A percentile compares a stretch with the other conserved stretches of the same genome.
These are phyloP conservation scores for Skeletonema grethae DNA, from an alignment of 108 stramenopile species.

Conservation along the genomic window DNA sequence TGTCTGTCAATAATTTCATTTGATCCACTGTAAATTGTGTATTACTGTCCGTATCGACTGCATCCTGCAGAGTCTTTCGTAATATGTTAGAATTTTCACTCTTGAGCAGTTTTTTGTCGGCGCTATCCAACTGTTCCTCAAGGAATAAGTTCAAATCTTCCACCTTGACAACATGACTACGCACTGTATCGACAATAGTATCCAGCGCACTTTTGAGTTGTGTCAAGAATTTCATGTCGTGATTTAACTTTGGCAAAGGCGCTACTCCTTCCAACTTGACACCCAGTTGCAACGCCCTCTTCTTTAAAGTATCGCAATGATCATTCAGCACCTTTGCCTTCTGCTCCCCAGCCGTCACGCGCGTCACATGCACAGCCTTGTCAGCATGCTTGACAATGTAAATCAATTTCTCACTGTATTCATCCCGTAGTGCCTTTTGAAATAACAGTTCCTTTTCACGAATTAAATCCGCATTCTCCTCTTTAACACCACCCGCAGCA, in stretches of 20 bases:
- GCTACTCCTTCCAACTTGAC: slow-evolving; percentile 23
- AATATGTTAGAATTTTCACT: slow-evolving; percentile 8
- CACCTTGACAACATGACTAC: slow-evolving; percentile 70
- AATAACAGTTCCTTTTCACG: slow-evolving; percentile 43
- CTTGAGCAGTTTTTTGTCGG: slow-evolving; percentile 49
- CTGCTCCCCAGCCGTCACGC: slow-evolving; percentile 44
- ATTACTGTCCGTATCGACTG: slow-evolving; percentile 34
- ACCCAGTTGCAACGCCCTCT: slow-evolving; percentile 64
- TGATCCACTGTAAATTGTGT: slow-evolving; percentile 46
- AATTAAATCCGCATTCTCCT: slow-evolving; percentile 18
- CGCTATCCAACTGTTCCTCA: slow-evolving; percentile 52
- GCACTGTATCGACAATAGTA: slow-evolving; percentile 63
- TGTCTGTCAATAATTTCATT: slow-evolving; percentile 33
- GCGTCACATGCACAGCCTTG: slow-evolving; percentile 53
- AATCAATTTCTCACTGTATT: slow-evolving; percentile 56
- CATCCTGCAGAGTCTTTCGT: slow-evolving; percentile 12
- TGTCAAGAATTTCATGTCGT: slow-evolving; percentile 48
- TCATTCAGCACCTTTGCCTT: slow-evolving; percentile 53
- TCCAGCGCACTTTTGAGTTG: slow-evolving; percentile 60
- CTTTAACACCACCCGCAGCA: neutral
- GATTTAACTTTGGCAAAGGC: neutral
- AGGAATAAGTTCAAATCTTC: slow-evolving; percentile 71
- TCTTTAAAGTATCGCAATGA: slow-evolving; percentile 54
- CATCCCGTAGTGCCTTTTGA: slow-evolving; percentile 46
- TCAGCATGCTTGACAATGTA: slow-evolving; percentile 66